phyloP scores from a whole-genome alignment of 108 stramenopile species.

The Nannochloropsis salina region DNA sequence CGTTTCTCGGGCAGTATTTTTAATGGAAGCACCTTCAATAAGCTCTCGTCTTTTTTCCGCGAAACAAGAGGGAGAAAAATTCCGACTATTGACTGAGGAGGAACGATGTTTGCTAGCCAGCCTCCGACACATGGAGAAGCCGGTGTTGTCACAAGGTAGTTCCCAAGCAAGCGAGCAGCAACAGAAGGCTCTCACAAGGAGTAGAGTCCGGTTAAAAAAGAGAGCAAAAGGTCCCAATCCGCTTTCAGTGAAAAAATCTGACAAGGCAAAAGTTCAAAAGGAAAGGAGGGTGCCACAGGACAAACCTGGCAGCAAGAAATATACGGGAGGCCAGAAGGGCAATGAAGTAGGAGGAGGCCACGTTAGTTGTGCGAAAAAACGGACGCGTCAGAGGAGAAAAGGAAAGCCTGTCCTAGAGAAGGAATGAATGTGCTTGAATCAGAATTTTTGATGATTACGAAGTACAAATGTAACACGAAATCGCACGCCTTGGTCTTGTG shows the following conservation, averaged over 20 bases:
- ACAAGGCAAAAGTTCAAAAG: not conserved
- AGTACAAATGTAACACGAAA: no score
- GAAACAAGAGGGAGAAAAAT: not conserved
- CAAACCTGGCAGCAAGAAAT: no score
- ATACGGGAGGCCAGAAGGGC: not conserved
- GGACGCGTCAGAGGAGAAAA: not conserved
- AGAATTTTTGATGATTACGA: not conserved
- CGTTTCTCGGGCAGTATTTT: not conserved
- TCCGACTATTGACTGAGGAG: not conserved
- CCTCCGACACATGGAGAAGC: not conserved
- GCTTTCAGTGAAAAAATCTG: not conserved
- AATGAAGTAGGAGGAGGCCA: not conserved
- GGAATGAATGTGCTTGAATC: not conserved
- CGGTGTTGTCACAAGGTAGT: not conserved
- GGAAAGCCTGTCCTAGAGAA: not conserved
- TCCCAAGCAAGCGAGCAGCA: conserved; percentile 1
- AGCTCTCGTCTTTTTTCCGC: not conserved
- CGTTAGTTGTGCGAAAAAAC: not conserved
- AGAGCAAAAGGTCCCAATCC: conserved; percentile 8
- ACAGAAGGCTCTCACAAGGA: not conserved
- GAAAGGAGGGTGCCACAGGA: not conserved
- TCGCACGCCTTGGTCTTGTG: no score
- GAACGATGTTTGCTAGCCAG: not conserved
- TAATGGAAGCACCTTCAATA: not conserved
- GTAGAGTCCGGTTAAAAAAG: not conserved